Evolutionary conservation across 208 protist species (phyloP).

Genomic region (Acanthamoeba healyi): DNA sequence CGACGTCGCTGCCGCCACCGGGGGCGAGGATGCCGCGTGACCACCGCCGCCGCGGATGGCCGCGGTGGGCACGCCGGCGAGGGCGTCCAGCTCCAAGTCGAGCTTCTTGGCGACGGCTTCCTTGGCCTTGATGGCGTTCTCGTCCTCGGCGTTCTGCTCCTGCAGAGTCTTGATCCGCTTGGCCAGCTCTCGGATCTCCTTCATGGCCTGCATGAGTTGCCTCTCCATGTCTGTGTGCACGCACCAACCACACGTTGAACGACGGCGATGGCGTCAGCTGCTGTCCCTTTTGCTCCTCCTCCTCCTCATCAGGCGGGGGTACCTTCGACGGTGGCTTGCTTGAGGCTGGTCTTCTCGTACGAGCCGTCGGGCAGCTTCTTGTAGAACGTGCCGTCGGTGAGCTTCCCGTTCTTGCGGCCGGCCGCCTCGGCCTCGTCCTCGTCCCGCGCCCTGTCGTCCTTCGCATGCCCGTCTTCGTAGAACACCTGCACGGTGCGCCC

Average conservation of each 20-base stretch:
- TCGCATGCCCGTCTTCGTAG: neutral
- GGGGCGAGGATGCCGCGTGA: neutral
- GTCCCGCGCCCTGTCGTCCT: neutral
- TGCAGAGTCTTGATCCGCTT: conserved; percentile 73
- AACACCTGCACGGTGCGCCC: neutral
- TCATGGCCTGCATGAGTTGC: conserved; percentile 62
- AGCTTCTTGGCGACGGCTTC: conserved; percentile 16
- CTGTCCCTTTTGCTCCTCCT: no score
- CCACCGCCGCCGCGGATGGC: neutral
- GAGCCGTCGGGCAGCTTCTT: conserved; percentile 47
- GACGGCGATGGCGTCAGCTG: neutral
- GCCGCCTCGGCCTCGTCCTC: neutral
- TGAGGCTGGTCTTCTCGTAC: conserved; percentile 57
- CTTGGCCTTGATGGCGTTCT: conserved; percentile 49
- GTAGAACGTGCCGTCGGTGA: conserved; percentile 72
- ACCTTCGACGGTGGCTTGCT: conserved; percentile 27
- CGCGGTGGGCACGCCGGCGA: neutral
- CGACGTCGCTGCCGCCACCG: neutral
- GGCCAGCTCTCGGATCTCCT: conserved; percentile 68
- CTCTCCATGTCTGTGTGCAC: conserved; percentile 62
- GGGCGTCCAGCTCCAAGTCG: conserved; percentile 35
- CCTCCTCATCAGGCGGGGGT: no score
- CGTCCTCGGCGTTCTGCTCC: conserved; percentile 55
- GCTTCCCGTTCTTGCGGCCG: conserved; percentile 21
- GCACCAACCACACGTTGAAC: neutral